A percentile compares a stretch with the other conserved stretches of the same genome.
Evolutionary conservation across 257 asterid genomes (phyloP).

Genomic region (Echites panduratus): DNA sequence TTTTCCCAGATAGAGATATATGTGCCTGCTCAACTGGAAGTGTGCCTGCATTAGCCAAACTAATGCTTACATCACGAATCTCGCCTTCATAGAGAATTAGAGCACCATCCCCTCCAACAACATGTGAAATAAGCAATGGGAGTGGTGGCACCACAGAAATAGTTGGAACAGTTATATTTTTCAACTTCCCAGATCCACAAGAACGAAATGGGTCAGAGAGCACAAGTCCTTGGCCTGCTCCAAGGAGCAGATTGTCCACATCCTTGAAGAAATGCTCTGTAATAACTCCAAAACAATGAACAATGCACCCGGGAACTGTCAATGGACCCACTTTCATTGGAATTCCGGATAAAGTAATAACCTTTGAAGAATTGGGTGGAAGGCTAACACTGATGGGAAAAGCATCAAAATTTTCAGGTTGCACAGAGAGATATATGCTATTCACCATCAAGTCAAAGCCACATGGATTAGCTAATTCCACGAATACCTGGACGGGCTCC

Average conservation of each 20-base stretch:
- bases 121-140: slow-evolving; percentile 69
- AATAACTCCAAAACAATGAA: slow-evolving; percentile 93
- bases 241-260: slow-evolving; percentile 79
- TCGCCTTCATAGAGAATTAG: slow-evolving; percentile 93
- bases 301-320: slow-evolving; percentile 86
- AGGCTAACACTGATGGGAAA: slow-evolving; percentile 85
- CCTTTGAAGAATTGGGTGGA: slow-evolving; percentile 87
- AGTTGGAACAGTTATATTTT: slow-evolving; percentile 53
- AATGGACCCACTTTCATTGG: slow-evolving; percentile 83
- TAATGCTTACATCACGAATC: slow-evolving; percentile 85
- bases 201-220: slow-evolving; percentile 97
- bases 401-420: slow-evolving; percentile 85
- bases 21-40: slow-evolving; percentile 96
- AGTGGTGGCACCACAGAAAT: slow-evolving; percentile 81
- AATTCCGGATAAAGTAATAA: slow-evolving; percentile 85
- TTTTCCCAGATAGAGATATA: slow-evolving; percentile 86
- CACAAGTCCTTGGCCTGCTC: slow-evolving; percentile 98
- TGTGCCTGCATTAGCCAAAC: slow-evolving; percentile 94
- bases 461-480: slow-evolving; percentile 99
- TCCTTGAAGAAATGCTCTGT: slow-evolving; percentile 97
- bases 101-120: slow-evolving; percentile 93
- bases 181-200: slow-evolving; percentile 81
- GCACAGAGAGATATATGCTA: slow-evolving; percentile 85
- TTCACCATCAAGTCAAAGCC: slow-evolving; percentile 94
- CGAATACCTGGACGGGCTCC: slow-evolving; percentile 90